Percentiles rank a stretch among this genome's conserved stretches.
Conservation (phyloP, 805 yeast species). For the Candida incommunis region DNA sequence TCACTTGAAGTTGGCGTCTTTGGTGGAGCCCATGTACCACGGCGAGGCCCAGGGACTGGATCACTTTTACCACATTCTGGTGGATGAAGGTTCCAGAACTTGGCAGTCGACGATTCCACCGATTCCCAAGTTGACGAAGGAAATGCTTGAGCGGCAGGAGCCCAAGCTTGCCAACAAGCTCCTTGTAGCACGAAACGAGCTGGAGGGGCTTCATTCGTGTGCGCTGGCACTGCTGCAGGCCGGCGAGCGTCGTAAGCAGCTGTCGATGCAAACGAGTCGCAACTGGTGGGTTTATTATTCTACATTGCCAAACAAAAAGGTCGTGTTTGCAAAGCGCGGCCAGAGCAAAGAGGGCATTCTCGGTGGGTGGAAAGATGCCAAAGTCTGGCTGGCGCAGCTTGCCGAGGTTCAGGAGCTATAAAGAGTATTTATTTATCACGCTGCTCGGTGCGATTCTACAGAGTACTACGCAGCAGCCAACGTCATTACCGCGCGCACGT, state of each 20-base stretch:
- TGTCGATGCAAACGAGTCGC: constrained; percentile 11
- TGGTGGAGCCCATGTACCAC: constrained; percentile 13
- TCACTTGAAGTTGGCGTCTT: constrained; percentile 14
- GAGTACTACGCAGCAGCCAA: too few species aligned
- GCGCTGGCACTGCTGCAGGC: constrained; percentile 4
- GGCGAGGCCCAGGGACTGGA: constrained; percentile 7
- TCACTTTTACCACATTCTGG: constrained; percentile 12
- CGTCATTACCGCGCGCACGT: too few species aligned
- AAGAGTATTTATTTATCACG: too few species aligned
- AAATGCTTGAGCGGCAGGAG: constrained; percentile 6
- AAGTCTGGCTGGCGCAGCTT: constrained; percentile 11
- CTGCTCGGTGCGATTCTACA: too few species aligned
- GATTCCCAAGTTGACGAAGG: constrained; percentile 9
- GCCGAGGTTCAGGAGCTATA: too few species aligned
- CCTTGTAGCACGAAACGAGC: constrained; percentile 3
- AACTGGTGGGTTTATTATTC: constrained; percentile 19
- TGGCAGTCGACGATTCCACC: constrained; percentile 12
- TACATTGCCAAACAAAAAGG: constrained; percentile 8
- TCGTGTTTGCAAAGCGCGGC: constrained; percentile 11
- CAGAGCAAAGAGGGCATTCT: constrained; percentile 8
- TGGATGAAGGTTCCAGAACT: constrained; percentile 5
- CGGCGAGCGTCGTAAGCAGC: constrained; percentile 8
- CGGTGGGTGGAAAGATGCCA: constrained; percentile 12
- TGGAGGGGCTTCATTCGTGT: constrained; percentile 10
- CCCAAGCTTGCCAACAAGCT: constrained; percentile 6